Conservation (phyloP, 208 protist genomes). For the Crithidia fasciculata region DNA sequence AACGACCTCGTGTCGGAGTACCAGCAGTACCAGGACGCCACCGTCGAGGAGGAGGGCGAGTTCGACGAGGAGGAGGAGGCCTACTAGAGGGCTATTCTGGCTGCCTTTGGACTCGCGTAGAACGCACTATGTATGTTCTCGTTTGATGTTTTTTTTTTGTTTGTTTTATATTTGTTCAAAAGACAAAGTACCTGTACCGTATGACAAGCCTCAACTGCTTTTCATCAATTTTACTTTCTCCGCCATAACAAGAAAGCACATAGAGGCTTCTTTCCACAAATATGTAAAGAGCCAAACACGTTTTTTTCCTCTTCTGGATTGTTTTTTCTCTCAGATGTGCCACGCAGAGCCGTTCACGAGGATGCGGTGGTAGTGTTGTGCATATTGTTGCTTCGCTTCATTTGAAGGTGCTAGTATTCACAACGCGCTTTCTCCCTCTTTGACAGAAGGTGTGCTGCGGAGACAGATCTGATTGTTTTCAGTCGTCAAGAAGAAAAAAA, state of each 20-base stretch:
- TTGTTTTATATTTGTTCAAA: background rate
- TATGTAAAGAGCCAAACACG: background rate
- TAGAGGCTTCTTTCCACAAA: background rate
- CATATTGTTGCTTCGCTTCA: background rate
- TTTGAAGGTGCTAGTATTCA: background rate
- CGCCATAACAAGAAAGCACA: background rate
- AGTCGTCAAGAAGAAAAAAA: no score
- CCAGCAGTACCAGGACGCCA: constrained; percentile 93
- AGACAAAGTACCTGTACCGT: constrained; percentile 5
- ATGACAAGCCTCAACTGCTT: constrained; percentile 10
- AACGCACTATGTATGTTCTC: constrained; percentile 11
- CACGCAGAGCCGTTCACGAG: background rate
- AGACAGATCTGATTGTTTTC: no score
- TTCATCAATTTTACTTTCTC: background rate
- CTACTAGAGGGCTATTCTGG: constrained; percentile 26
- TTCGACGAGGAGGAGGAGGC: constrained; percentile 62
- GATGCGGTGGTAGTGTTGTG: background rate
- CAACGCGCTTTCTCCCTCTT: background rate
- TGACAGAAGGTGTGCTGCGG: no score
- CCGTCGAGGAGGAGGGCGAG: constrained; percentile 79
- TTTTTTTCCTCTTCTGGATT: background rate
- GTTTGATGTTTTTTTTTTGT: no score
- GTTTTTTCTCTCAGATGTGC: background rate
- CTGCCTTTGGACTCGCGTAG: background rate
- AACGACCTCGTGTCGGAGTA: constrained; percentile 93